Evolutionary conservation across 108 stramenopile species (phyloP).

Genomic region (Cyclotella atomus): DNA sequence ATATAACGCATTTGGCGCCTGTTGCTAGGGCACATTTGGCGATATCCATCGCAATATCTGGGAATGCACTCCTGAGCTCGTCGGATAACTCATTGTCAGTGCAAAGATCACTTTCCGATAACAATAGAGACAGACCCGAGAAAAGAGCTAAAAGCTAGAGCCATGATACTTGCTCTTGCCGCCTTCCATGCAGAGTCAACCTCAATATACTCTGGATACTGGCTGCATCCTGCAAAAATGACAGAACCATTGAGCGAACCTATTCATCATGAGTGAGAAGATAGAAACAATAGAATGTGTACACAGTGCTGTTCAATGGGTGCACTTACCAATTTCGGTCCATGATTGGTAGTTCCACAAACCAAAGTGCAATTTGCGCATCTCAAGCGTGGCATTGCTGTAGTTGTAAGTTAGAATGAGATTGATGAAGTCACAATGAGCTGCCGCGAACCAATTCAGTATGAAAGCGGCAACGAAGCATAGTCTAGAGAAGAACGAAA

Average conservation of each 20-base stretch:
- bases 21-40: conserved; percentile 3
- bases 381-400: neutral
- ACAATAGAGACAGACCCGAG: conserved; percentile 43
- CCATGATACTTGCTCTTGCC: conserved; percentile 41
- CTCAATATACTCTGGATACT: conserved; percentile 20
- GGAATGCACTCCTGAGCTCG: neutral
- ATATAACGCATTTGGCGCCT: conserved; percentile 43
- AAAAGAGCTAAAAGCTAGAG: conserved; percentile 48
- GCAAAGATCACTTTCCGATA: conserved; percentile 49
- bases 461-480: neutral
- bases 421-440: neutral
- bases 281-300: too few relatives aligned
- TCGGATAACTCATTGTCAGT: conserved; percentile 21
- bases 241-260: conserved; percentile 23
- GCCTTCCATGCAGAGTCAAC: conserved; percentile 47
- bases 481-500: neutral
- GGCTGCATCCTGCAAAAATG: conserved; percentile 18
- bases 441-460: neutral
- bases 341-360: conserved; percentile 34
- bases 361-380: conserved; percentile 26
- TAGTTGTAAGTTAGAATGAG: neutral
- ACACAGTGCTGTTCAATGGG: too few relatives aligned
- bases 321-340: conserved; percentile 8
- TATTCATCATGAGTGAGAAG: too few relatives aligned
- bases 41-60: neutral